These are phyloP conservation scores for Claviceps cyperi DNA, from an alignment of 2,329 filamentous ascomycete species.

Conservation along the genomic window DNA sequence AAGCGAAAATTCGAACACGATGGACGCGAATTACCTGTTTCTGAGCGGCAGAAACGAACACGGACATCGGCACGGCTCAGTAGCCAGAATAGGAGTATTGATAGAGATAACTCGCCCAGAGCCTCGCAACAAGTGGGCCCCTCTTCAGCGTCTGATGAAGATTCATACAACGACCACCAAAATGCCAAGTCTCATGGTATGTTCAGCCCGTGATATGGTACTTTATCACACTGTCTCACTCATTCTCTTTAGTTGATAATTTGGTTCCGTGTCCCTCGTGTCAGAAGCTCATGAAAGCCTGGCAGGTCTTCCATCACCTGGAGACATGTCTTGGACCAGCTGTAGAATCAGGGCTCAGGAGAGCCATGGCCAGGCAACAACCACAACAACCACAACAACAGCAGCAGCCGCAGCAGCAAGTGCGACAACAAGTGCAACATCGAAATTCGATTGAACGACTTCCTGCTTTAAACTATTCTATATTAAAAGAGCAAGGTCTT, in stretches of 20 bases:
- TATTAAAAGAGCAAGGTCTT: conserved; percentile 66
- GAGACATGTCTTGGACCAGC: conserved; percentile 43
- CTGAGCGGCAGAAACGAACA: conserved; percentile 30
- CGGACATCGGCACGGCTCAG: conserved; percentile 37
- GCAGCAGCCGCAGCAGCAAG: not conserved
- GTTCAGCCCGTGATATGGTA: conserved; percentile 7
- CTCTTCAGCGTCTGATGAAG: conserved; percentile 3
- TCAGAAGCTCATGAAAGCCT: conserved; percentile 61
- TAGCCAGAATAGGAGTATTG: conserved; percentile 25
- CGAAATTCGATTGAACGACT: conserved; percentile 40
- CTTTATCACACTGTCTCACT: not conserved
- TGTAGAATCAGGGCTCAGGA: not conserved
- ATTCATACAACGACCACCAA: conserved; percentile 13
- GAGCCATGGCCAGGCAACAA: conserved; percentile 12
- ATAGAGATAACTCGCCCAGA: conserved; percentile 3
- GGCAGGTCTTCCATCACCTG: conserved; percentile 65
- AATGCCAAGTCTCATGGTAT: conserved; percentile 15
- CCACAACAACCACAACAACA: not conserved
- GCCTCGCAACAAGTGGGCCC: not conserved
- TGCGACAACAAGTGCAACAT: conserved; percentile 7
- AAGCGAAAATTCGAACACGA: conserved; percentile 39
- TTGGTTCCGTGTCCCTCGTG: conserved; percentile 79
- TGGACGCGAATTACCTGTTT: conserved; percentile 13
- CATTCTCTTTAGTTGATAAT: conserved; percentile 43
- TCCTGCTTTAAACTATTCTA: conserved; percentile 70